Evolutionary conservation across 768 basidiomycete species (phyloP).

Genomic region (Pleurotus citrinopileatus): DNA sequence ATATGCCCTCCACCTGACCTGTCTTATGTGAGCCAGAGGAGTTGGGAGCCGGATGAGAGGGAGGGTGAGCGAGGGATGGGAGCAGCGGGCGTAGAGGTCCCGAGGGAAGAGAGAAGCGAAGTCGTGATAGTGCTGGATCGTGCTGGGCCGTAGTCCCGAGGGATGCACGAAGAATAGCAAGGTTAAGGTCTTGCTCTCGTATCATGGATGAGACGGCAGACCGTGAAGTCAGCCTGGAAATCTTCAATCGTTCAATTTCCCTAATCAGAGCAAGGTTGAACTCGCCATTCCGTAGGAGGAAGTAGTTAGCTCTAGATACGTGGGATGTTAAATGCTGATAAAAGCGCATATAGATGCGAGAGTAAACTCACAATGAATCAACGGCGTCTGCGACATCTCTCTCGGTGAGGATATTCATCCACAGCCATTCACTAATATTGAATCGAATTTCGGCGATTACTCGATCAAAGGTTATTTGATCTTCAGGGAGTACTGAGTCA

Average conservation of each 20-base stretch:
- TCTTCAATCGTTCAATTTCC: constrained; percentile 82
- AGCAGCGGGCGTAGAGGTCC: constrained; percentile 82
- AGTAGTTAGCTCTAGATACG: constrained; percentile 74
- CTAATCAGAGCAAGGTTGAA: constrained; percentile 81
- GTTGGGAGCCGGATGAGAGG: constrained; percentile 36
- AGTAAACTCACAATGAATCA: constrained; percentile 67
- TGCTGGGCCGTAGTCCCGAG: constrained; percentile 87
- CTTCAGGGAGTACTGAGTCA: constrained; percentile 67
- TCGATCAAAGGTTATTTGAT: constrained; percentile 73
- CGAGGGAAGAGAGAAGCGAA: constrained; percentile 75
- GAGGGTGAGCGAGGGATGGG: constrained; percentile 54
- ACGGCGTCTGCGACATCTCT: constrained; percentile 83
- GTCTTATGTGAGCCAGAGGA: constrained; percentile 22
- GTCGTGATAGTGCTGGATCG: constrained; percentile 68
- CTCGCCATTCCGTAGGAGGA: constrained; percentile 85
- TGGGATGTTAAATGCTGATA: constrained; percentile 11
- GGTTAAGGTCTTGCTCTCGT: constrained; percentile 86
- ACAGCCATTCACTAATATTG: constrained; percentile 91
- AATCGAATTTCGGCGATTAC: constrained; percentile 73
- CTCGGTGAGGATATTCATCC: constrained; percentile 83
- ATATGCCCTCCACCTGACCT: constrained; percentile 33
- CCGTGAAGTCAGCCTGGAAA: constrained; percentile 69
- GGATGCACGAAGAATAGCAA: constrained; percentile 83
- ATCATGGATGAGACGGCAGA: constrained; percentile 72
- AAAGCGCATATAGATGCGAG: neutral